A percentile compares a stretch with the other conserved stretches of the same genome.
phyloP scores from a whole-genome alignment of 2,329 filamentous ascomycete species.

The Penicillium sp. region DNA sequence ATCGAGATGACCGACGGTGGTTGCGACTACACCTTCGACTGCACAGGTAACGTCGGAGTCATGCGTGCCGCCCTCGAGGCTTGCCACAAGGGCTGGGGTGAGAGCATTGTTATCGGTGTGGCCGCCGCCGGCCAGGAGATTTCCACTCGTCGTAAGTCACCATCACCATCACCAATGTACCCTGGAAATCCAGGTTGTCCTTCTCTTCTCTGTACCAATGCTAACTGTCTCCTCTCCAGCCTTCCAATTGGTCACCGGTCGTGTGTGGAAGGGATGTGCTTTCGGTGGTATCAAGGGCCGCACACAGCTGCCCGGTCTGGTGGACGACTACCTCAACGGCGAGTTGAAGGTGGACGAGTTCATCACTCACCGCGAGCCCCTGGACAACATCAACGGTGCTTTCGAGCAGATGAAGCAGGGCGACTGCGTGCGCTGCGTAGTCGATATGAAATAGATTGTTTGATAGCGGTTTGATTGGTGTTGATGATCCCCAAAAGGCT shows the following conservation, averaged over 20 bases:
- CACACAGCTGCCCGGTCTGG: constrained; percentile 83
- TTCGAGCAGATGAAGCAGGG: constrained; percentile 95
- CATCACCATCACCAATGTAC: neutral
- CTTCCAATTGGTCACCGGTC: constrained; percentile 97
- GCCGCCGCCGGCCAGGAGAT: constrained; percentile 97
- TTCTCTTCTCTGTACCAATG: constrained; percentile 11
- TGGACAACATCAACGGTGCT: constrained; percentile 83
- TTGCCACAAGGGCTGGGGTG: constrained; percentile 98
- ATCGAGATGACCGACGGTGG: constrained; percentile 98
- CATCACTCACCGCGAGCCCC: constrained; percentile 90
- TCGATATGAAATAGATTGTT: constrained; percentile 59
- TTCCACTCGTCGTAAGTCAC: constrained; percentile 79
- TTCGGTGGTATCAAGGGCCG: constrained; percentile 99
- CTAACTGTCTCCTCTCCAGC: constrained; percentile 55
- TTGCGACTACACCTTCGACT: constrained; percentile 99
- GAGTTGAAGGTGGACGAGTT: constrained; percentile 98
- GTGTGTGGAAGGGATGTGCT: constrained; percentile 96
- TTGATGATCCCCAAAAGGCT: constrained; percentile 19
- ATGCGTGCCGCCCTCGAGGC: constrained; percentile 96
- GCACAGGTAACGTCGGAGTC: constrained; percentile 94
- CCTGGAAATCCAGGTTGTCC: neutral
- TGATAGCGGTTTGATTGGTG: constrained; percentile 9
- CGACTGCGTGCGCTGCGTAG: constrained; percentile 95
- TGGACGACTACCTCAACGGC: constrained; percentile 86
- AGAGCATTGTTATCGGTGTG: constrained; percentile 97